Conservation (phyloP, 2,329 filamentous ascomycete genomes). For the Cercospora sp. region DNA sequence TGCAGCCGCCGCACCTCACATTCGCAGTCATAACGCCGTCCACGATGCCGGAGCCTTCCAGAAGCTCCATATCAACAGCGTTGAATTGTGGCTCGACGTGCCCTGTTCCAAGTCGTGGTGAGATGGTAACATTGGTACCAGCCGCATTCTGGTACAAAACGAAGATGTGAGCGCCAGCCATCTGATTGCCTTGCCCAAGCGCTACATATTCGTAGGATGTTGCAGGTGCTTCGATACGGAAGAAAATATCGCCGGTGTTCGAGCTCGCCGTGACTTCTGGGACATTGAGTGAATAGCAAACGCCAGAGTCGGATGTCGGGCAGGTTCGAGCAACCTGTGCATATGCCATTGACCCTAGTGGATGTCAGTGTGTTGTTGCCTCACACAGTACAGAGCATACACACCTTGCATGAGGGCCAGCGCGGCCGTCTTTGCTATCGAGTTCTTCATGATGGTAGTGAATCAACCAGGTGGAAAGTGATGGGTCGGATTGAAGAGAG, state of each 20-base stretch:
- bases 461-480: background rate
- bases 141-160: conserved; percentile 55
- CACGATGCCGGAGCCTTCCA: conserved; percentile 55
- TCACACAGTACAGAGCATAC: background rate
- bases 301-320: conserved; percentile 12
- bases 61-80: conserved; percentile 44
- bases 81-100: conserved; percentile 47
- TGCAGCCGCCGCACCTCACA: conserved; percentile 55
- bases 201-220: conserved; percentile 55
- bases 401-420: conserved; percentile 9
- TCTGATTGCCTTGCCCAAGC: conserved; percentile 57
- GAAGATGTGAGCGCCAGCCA: conserved; percentile 61
- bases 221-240: conserved; percentile 56
- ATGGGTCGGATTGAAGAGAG: background rate
- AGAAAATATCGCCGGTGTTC: conserved; percentile 57
- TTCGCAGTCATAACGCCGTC: conserved; percentile 58
- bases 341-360: conserved; percentile 12
- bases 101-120: conserved; percentile 51
- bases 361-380: background rate
- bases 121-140: conserved; percentile 59
- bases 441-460: conserved; percentile 5
- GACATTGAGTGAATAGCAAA: conserved; percentile 57
- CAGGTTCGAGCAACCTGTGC: conserved; percentile 24
- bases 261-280: conserved; percentile 53
- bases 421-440: background rate